Evolutionary conservation across 495 filamentous ascomycete species (phyloP), one percentile per base, ranked within the genome.

Genomic region (Podospora australis): DNA sequence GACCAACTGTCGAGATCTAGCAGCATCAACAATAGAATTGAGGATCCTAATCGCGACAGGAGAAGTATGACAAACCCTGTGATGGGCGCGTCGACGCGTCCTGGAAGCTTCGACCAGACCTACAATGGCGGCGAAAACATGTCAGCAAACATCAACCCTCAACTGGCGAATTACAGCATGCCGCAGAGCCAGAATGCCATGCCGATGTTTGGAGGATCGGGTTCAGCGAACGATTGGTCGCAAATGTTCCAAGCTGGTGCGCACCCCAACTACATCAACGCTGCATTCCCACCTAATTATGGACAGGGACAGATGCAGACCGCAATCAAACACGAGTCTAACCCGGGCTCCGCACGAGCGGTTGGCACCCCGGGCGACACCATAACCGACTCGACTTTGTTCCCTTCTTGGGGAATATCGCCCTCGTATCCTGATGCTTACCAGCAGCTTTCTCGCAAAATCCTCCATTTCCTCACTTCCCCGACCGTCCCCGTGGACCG

Each of bases 171-270:
- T 58, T 80, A 75, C 60, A 78, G 65, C 62, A 68, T 78, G 70
- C 71, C 74, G 13, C 67, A 67, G 53, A 61, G 51, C 49, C 70
- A 73, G 59, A 77, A 73, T 50, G 76, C 73, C 45, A 69, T 75
- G 67, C 71, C 68, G 24, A 70, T 74, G 66, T 72, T 72, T 66
- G 68, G 58, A 57, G 69, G 64, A 62, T 66, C 68, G 32, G 63
- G 63, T 59, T n/a, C n/a, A n/a, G 59, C 67, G 63, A 62, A 58
- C 49, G 82, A 86, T 65, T 87, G 82, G 82, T 72, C 82, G 52
- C 74, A 80, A 57, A 81, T 86, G 76, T 87, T 84, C 73, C 82
- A 84, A 72, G 69, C 80, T 68, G 79, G 75, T 70, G 70, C 75
- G 57, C 53, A 70, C 81, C 65, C 69, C 74, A 59, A 81, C 78